Evolutionary conservation across 202 grass and related monocot species (phyloP).

Genomic region (Schoenoplectus tabernaemontani): DNA sequence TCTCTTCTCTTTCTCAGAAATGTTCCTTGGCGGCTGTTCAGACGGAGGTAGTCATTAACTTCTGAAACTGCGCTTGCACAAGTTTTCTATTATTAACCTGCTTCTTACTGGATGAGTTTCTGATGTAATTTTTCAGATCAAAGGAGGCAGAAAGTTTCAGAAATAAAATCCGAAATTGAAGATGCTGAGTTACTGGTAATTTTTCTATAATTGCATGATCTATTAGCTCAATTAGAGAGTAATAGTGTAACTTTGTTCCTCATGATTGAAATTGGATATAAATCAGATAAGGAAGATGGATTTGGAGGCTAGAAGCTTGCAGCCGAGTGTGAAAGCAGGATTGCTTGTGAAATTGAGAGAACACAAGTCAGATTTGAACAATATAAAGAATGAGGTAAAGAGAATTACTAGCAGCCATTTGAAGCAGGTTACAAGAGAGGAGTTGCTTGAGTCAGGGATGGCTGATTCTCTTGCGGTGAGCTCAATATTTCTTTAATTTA

Average conservation of each 20-base stretch:
- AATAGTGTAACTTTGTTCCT: background rate
- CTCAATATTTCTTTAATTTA: conserved; percentile 1
- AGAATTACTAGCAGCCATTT: conserved; percentile 50
- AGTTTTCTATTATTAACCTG: background rate
- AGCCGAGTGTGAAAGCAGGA: conserved; percentile 59
- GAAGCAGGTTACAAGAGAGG: conserved; percentile 57
- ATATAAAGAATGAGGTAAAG: conserved; percentile 71
- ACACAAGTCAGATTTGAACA: conserved; percentile 72
- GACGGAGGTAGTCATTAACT: conserved; percentile 40
- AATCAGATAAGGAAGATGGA: conserved; percentile 76
- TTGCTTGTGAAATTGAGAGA: conserved; percentile 76
- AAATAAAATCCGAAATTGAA: conserved; percentile 65
- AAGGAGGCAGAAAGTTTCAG: conserved; percentile 77
- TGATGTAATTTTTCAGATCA: conserved; percentile 38
- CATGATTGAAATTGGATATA: background rate
- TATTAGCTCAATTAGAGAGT: background rate
- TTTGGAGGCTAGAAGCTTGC: conserved; percentile 78
- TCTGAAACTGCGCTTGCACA: background rate
- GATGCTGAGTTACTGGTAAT: conserved; percentile 74
- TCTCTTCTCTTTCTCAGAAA: conserved; percentile 75
- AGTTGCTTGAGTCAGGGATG: conserved; percentile 67
- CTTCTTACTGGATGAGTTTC: conserved; percentile 1
- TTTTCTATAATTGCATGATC: background rate
- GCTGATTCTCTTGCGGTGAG: conserved; percentile 56
- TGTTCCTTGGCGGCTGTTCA: conserved; percentile 57